Base-by-base conservation (phyloP, 768 basidiomycete genomes). In the Suillus brevipes region DNA sequence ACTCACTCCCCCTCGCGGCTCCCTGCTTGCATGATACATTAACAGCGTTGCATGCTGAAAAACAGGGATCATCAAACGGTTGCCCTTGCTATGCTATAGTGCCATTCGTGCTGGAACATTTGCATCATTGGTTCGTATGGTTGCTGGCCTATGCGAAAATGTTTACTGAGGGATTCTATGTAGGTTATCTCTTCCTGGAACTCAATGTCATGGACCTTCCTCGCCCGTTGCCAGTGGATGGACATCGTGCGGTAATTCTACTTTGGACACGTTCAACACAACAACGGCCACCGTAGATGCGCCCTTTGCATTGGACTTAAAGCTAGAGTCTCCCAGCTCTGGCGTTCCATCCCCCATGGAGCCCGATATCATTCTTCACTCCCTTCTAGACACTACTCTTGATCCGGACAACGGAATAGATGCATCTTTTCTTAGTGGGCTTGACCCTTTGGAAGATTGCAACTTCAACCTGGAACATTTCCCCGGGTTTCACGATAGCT, bases 171-270 rank as follows among this genome's bases (percentile, higher is more conserved):
- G 10, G 10, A 18, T 28, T 20, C 18, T 42, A 20, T 28, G 37
- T 25, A 59, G 58, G 38, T 4, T 0, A 6, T 20, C 16, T 58
- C 37, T 23, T 36, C n/a, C 2, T 31, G 52, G 20, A 9, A 31
- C 31, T 25, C 37, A 25, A 18, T 25, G 37, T 25, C 57, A 40
- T 18, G 23, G 9, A 31, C 5, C 10, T 23, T 25, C 6, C 12
- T 42, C 25, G 6, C 18, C 12, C 40, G 20, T 31, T 20, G 0
- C 40, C 18, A 1, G 18, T 42, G 18, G 13, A 42, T 42, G 18
- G 9, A 6, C 7, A 20, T 6, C 1, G 18, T 1, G 0, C 9
- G 25, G 18, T 1, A 2, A 28, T 42, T 42, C 25, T 1, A 1
- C 6, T 40, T 3, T 40, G 23, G 7, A 20, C 25, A 20, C 5